Evolutionary conservation across 1,139 yeast species (phyloP), one percentile per base, ranked within the genome.

Genomic region (Geotrichum europaeum): DNA sequence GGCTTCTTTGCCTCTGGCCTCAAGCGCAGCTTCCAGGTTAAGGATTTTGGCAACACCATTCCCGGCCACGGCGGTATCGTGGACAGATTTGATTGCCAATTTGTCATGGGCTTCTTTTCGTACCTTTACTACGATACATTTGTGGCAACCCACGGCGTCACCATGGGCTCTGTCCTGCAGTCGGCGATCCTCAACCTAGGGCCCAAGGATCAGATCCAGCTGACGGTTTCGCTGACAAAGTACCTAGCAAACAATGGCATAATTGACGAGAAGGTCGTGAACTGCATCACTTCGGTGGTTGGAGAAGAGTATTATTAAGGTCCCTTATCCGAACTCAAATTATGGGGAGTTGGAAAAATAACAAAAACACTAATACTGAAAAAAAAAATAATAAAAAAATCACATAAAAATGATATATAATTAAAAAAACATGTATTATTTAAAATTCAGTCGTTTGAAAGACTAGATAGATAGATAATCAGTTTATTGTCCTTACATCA

Each of bases 1-100:
- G 99, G 99, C 0, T 94, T 94, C 74, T 94, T 94, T 69, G 99
- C 99, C 3, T 87, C 96, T 57, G 99, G 99, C 15, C 81, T 95
- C 69, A 94, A 94, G 78, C 85, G 99, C 75, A 91, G 98, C n/a
- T 92, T 94, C 77, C 89, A 95, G 69, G 92, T 92, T 62, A 89
- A 89, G 75, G 96, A 89, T 73, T 89, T 89, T 70, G 96, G 96
- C 63, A 92, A 89, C 71, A 88, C 96, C 22, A 89, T 89, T 65
- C 96, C 96, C 12, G 99, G 99, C 49, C 99, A 94, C 72, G 99
- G 99, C 64, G 99, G 99, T 66, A 85, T 94, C 66, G 92, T 97
- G 40, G 99, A 94, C 74, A 84, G 99, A 76, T 87, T 94, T 79
- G 99, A 94, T 76, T 94, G 99, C 76, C 99, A 94, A 76, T 94